Base-by-base conservation (phyloP, 2,329 filamentous ascomycete genomes). In the Hortaea sp. region DNA sequence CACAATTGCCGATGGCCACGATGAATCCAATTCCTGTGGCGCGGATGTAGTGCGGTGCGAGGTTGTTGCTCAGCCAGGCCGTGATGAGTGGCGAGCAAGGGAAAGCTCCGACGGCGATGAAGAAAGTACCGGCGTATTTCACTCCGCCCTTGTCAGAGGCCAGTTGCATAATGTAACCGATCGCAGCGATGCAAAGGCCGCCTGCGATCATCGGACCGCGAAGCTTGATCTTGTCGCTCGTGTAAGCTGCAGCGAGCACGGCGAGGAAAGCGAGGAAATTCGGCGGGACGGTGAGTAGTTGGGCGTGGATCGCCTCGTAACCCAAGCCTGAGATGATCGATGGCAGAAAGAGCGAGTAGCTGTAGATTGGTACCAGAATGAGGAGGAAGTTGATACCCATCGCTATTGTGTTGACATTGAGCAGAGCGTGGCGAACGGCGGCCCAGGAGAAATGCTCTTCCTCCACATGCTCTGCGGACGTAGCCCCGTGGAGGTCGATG, bases 261-360 rank as follows among this genome's bases (percentile, higher is more conserved):
- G 47, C 42, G 4, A 61, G 52, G 47, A 63, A 61, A 39, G 58
- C 58, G 7, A 61, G 44, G 46, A 65, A 60, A 55, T 66, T 66
- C 1, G 63, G 64, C 6, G 65, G 65, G 0, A 65, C 64, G 9
- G 63, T 67, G 42, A 66, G 55, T n/a, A 67, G 62, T 47, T 68
- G 65, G 2, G 65, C 63, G 11, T 59, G 63, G 10, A 70, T 65
- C 3, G 62, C 58, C 29, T 52, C 63, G 53, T 71, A 70, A 4
- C 67, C 67, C 29, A 72, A 59, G 4, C 62, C 65, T 6, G 57
- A 57, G 51, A 72, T 68, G 54, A 73, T 73, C 30, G 65, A 66
- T 0, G 70, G 69, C 1, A 72, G 59, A 56, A 72, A 72, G n/a
- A 73, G 60, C 48, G 59, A 70, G 59, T 59, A 74, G 47, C 57